phyloP scores from a whole-genome alignment of 2,329 filamentous ascomycete genomes.

The Geosmithia putterillii region DNA sequence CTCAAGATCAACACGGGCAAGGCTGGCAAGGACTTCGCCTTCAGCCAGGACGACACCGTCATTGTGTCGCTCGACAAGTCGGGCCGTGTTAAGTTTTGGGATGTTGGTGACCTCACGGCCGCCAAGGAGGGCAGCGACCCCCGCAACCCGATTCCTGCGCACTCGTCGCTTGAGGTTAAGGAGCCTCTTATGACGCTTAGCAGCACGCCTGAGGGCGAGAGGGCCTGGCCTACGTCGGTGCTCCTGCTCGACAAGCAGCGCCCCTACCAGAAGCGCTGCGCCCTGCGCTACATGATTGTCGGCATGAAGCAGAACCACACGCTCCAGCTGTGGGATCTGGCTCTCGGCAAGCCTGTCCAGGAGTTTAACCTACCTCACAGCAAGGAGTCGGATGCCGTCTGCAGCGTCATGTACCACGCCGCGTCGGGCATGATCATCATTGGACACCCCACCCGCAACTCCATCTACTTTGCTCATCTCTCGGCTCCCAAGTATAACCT shows the following conservation, averaged over 20 bases:
- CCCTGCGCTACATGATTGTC: constrained; percentile 88
- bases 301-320: constrained; percentile 99
- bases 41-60: constrained; percentile 90
- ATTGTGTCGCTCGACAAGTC: constrained; percentile 96
- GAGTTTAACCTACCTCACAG: constrained; percentile 94
- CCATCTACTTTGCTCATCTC: constrained; percentile 90
- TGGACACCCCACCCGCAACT: constrained; percentile 92
- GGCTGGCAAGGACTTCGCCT: constrained; percentile 94
- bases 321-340: constrained; percentile 95
- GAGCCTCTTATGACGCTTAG: constrained; percentile 77
- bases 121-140: constrained; percentile 37
- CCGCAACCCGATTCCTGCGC: constrained; percentile 37
- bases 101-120: constrained; percentile 67
- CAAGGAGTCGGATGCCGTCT: constrained; percentile 95
- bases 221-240: constrained; percentile 94
- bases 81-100: constrained; percentile 95
- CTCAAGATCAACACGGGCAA: constrained; percentile 95
- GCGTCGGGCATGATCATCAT: constrained; percentile 87
- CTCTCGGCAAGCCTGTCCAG: constrained; percentile 87
- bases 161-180: constrained; percentile 61
- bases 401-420: constrained; percentile 90
- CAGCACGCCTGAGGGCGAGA: constrained; percentile 78
- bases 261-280: constrained; percentile 80
- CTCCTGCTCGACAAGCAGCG: constrained; percentile 93
- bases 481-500: constrained; percentile 90